Percentiles rank a stretch among this genome's conserved stretches.
phyloP scores from a whole-genome alignment of 768 basidiomycete species.

The Amanita brunnescens region DNA sequence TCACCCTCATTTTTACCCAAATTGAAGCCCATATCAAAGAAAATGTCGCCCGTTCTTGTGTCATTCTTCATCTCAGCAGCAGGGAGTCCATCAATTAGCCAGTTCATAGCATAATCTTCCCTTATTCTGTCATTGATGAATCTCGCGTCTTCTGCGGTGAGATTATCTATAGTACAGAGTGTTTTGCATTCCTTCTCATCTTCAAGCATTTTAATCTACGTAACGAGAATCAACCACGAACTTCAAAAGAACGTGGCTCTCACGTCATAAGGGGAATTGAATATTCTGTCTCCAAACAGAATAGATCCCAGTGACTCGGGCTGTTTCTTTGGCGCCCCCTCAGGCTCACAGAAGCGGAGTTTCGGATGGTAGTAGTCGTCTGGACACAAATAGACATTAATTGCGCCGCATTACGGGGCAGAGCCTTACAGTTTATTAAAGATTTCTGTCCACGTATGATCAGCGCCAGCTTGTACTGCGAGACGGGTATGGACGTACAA shows the following conservation, averaged over 20 bases:
- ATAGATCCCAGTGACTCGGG: conserved; percentile 89
- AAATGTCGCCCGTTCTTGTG: conserved; percentile 67
- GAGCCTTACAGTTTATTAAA: conserved; percentile 68
- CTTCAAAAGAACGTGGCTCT: conserved; percentile 18
- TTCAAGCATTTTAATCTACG: conserved; percentile 73
- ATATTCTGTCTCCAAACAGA: conserved; percentile 94
- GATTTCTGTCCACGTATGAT: conserved; percentile 55
- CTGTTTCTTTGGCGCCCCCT: conserved; percentile 59
- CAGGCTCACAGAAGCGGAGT: conserved; percentile 82
- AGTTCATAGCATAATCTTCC: conserved; percentile 91
- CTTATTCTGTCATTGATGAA: conserved; percentile 89
- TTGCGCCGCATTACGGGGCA: not conserved
- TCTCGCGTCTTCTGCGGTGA: conserved; percentile 65
- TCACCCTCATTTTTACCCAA: conserved; percentile 67
- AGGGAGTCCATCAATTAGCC: conserved; percentile 91
- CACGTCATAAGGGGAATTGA: conserved; percentile 83
- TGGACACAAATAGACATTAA: conserved; percentile 19
- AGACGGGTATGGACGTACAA: conserved; percentile 41
- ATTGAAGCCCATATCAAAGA: conserved; percentile 93
- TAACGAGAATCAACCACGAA: not conserved
- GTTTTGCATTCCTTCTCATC: conserved; percentile 67
- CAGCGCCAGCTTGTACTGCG: not conserved
- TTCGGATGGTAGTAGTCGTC: conserved; percentile 90
- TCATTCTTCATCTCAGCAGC: conserved; percentile 90
- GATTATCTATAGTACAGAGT: conserved; percentile 50